Evolutionary conservation across 2,329 filamentous ascomycete species (phyloP), one percentile per base, ranked within the genome.

Genomic region (Phialemonium atrogriseum): DNA sequence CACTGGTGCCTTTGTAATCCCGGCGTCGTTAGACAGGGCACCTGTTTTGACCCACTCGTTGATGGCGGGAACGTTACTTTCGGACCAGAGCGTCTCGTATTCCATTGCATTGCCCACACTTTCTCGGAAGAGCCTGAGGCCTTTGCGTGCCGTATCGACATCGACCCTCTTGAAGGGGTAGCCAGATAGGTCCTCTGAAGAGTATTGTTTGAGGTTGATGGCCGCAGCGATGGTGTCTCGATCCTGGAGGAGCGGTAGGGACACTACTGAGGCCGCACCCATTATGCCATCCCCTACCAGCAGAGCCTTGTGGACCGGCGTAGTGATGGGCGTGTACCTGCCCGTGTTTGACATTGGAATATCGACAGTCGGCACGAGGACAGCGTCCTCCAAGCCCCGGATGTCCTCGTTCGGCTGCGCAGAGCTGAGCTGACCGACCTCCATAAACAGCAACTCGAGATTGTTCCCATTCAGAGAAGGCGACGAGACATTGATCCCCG

Each of bases 221-320:
- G 73, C 78, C 31, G 59, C 69, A 45, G 54, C 64, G 46, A 71
- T 70, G 38, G 56, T 59, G 33, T 56, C 56, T 38, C 49, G 41
- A 43, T 51, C 52, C 37, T 58, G 51, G 2, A 58, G 28, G 21
- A 62, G 38, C 12, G 64, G 56, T 27, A 71, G 49, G 7, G 61
- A 48, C 5, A 69, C 53, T 6, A 73, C 44, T 2, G 69, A 62
- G 5, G 79, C 65, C 1, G 81, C 74, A 7, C 82, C 85, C 32
- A 73, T 61, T 3, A 94, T 59, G 0, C 85, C 87, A 29, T 84
- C 70, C 0, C 77, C 78, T 7, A 94, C 70, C 8, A 95, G 47
- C 11, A 95, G 58, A 1, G 80, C 76, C 50, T 80, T 84, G 51
- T 96, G 89, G 1, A 95, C 86, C 0, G 89, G 88, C 26, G 85